Evolutionary conservation across 495 filamentous ascomycete species (phyloP).

Genomic region (Echria macrotheca): DNA sequence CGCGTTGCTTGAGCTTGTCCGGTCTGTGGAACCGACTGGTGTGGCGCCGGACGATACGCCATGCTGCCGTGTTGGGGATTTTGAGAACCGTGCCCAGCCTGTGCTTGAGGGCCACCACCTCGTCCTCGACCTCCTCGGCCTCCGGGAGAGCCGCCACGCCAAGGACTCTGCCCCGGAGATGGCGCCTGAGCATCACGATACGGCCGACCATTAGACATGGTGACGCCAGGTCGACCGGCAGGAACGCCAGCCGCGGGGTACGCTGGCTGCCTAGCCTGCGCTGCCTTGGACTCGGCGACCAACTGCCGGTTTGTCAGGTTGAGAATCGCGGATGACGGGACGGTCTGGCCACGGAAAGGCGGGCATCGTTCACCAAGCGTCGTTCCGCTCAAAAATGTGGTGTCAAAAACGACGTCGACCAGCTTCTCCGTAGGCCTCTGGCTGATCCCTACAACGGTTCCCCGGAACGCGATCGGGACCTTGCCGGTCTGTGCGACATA

Average conservation of each 20-base stretch:
- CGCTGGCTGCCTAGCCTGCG: constrained; percentile 51
- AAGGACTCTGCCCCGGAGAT: constrained; percentile 63
- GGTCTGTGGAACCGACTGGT: too few relatives aligned
- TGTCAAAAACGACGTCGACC: constrained; percentile 90
- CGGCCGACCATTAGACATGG: constrained; percentile 57
- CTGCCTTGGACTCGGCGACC: constrained; percentile 66
- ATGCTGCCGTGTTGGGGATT: too few relatives aligned
- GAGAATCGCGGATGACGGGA: constrained; percentile 73
- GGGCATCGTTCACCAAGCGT: constrained; percentile 83
- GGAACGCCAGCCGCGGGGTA: too few relatives aligned
- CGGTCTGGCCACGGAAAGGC: constrained; percentile 93
- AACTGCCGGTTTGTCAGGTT: constrained; percentile 82
- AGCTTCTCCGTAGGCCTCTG: constrained; percentile 72
- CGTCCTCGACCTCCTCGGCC: constrained; percentile 34
- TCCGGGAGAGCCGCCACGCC: constrained; percentile 62
- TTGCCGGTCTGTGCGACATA: constrained; percentile 92
- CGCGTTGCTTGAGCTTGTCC: too few relatives aligned
- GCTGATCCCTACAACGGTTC: constrained; percentile 89
- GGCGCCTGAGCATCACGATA: constrained; percentile 64
- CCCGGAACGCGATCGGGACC: constrained; percentile 85
- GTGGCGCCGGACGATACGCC: too few relatives aligned
- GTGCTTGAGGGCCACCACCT: constrained; percentile 20
- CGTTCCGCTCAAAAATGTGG: constrained; percentile 92
- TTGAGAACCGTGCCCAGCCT: too few relatives aligned
- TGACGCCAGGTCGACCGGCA: too few relatives aligned